A percentile compares a stretch with the other conserved stretches of the same genome.
Evolutionary conservation across 352 stramenopile genomes (phyloP).

Genomic region (Pythium phragmiticola): DNA sequence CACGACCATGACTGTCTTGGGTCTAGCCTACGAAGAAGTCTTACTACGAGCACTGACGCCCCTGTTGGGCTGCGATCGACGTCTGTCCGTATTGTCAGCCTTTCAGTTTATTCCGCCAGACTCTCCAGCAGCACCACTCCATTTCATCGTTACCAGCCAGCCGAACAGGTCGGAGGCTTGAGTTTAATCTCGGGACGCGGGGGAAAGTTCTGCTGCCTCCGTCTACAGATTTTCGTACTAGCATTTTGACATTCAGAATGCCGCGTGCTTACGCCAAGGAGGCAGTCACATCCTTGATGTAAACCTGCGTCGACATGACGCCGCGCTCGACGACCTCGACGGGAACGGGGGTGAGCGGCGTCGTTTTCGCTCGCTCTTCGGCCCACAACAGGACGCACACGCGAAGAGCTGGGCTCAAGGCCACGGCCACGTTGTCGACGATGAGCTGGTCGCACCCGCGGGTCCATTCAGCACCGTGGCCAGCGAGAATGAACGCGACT

Average conservation of each 20-base stretch:
- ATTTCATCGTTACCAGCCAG: too few species aligned
- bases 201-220: not conserved
- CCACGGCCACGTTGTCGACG: not conserved
- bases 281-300: not conserved
- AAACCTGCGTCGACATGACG: not conserved
- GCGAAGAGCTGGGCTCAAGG: not conserved
- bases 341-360: not conserved
- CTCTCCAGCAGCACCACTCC: too few species aligned
- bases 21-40: too few species aligned
- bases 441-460: not conserved
- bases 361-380: not conserved
- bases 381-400: not conserved
- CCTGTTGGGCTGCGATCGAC: too few species aligned
- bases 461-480: not conserved
- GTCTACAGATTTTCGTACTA: not conserved
- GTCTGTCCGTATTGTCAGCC: too few species aligned
- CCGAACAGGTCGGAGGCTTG: too few species aligned
- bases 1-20: too few species aligned
- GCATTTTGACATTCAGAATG: not conserved
- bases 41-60: too few species aligned
- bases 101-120: too few species aligned
- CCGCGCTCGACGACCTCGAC: slow-evolving; percentile 1
- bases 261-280: slow-evolving; percentile 10
- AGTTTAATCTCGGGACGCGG: too few species aligned
- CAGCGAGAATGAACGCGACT: not conserved